These are phyloP conservation scores for Claviceps sp. DNA, from an alignment of 2,329 filamentous ascomycete species.

Conservation along the genomic window DNA sequence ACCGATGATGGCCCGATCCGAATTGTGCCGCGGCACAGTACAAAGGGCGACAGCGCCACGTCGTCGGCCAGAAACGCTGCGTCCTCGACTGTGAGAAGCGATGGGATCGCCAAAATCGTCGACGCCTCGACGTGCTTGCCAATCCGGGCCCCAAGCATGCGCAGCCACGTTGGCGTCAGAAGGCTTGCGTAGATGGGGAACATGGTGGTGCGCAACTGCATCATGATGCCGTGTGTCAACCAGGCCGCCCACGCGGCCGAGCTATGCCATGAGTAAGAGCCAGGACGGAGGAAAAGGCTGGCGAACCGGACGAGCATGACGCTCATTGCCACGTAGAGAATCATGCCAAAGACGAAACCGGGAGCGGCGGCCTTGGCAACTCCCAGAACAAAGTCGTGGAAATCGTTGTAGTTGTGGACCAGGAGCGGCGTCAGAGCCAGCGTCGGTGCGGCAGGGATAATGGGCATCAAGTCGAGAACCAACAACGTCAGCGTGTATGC, in stretches of 20 bases:
- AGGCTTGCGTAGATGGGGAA: conserved; percentile 13
- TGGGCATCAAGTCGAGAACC: conserved; percentile 6
- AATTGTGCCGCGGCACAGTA: conserved; percentile 7
- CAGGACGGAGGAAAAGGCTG: conserved; percentile 7
- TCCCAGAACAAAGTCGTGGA: conserved; percentile 2
- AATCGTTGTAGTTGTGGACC: conserved; percentile 7
- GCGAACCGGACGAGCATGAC: conserved; percentile 6
- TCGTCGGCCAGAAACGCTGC: conserved; percentile 12
- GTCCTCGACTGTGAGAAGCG: conserved; percentile 9
- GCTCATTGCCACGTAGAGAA: conserved; percentile 1
- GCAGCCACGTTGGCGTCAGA: conserved; percentile 10
- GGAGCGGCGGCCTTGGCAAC: conserved; percentile 6
- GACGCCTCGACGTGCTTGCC: conserved; percentile 10
- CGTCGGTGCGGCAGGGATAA: conserved; percentile 5
- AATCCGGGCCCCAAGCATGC: conserved; percentile 9
- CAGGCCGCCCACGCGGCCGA: conserved; percentile 10
- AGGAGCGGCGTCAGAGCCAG: conserved; percentile 6
- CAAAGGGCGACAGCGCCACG: conserved; percentile 9
- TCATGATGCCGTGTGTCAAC: conserved; percentile 9
- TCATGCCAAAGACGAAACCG: conserved; percentile 5
- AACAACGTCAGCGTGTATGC: conserved; percentile 7
- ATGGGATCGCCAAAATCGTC: conserved; percentile 10
- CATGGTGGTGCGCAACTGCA: conserved; percentile 4
- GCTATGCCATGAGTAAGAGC: conserved; percentile 11
- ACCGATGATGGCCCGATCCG: conserved; percentile 7